Evolutionary conservation across 2,329 filamentous ascomycete species (phyloP).

Genomic region (Epichloe bromicola): DNA sequence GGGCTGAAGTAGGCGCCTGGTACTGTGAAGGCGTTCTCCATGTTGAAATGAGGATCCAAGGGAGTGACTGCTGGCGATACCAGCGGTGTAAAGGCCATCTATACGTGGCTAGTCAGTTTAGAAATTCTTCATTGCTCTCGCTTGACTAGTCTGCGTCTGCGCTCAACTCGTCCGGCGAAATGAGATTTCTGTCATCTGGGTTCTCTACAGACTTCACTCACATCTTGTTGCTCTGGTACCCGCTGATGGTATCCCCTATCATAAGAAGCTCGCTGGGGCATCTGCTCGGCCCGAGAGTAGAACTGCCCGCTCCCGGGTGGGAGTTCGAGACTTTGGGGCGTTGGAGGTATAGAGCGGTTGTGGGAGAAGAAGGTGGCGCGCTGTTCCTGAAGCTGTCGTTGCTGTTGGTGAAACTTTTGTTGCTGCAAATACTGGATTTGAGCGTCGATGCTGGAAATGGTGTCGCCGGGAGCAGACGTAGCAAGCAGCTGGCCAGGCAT

Average conservation of each 20-base stretch:
- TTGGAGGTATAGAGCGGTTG: constrained; percentile 57
- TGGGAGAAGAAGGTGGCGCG: constrained; percentile 41
- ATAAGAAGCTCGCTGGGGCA: constrained; percentile 45
- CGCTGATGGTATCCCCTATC: constrained; percentile 51
- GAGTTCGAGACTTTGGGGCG: constrained; percentile 69
- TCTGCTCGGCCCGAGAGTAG: constrained; percentile 44
- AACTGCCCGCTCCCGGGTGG: constrained; percentile 44
- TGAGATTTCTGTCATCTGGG: neutral
- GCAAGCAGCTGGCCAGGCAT: constrained; percentile 34
- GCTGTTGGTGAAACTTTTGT: constrained; percentile 48
- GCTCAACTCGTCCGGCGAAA: too few relatives aligned
- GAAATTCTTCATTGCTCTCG: neutral
- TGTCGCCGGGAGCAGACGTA: constrained; percentile 29
- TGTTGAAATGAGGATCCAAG: constrained; percentile 55
- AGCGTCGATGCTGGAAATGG: constrained; percentile 47
- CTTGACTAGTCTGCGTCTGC: neutral
- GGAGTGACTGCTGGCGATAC: constrained; percentile 78
- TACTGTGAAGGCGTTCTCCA: constrained; percentile 46
- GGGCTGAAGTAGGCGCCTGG: constrained; percentile 71
- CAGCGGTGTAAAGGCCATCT: constrained; percentile 69
- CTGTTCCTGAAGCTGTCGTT: constrained; percentile 45
- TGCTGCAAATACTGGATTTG: constrained; percentile 55
- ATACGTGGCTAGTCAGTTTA: neutral
- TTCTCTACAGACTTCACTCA: constrained; percentile 20
- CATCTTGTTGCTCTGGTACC: constrained; percentile 57